Evolutionary conservation across 2,329 filamentous ascomycete species (phyloP).

Genomic region (Xylaria sp.): DNA sequence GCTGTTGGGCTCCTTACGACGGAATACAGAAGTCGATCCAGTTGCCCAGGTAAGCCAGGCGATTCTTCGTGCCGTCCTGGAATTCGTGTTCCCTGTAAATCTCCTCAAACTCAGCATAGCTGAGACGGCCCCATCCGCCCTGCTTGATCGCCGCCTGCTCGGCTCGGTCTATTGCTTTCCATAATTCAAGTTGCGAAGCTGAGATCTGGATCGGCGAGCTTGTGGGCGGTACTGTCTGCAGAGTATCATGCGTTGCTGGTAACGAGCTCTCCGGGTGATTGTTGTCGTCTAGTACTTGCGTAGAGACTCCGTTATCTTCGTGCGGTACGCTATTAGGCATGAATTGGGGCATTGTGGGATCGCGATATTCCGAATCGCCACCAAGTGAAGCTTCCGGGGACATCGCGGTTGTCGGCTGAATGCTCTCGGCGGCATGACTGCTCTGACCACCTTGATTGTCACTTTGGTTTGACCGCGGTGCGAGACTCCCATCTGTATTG

Average conservation of each 20-base stretch:
- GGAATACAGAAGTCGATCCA: constrained; percentile 84
- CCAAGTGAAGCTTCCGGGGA: constrained; percentile 2
- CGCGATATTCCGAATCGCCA: constrained; percentile 35
- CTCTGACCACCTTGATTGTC: neutral
- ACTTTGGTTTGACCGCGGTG: constrained; percentile 3
- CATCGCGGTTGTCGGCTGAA: neutral
- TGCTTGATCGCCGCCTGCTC: constrained; percentile 64
- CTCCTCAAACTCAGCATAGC: constrained; percentile 71
- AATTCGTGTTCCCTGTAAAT: constrained; percentile 55
- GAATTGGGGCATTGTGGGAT: constrained; percentile 65
- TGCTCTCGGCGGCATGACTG: neutral
- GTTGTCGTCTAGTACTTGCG: neutral
- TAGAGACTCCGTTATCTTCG: neutral
- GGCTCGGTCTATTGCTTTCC: constrained; percentile 55
- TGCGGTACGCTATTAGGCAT: constrained; percentile 47
- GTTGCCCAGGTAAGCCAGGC: constrained; percentile 74
- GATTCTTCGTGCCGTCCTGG: constrained; percentile 56
- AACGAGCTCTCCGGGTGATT: neutral
- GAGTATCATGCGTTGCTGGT: neutral
- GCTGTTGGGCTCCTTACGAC: constrained; percentile 36
- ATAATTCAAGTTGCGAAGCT: constrained; percentile 38
- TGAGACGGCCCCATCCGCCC: constrained; percentile 76
- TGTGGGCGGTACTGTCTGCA: neutral
- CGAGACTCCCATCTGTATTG: constrained; percentile 16
- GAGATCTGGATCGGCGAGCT: constrained; percentile 31